phyloP scores from a whole-genome alignment of 345 rosid species.

The Cochlearia excelsa region DNA sequence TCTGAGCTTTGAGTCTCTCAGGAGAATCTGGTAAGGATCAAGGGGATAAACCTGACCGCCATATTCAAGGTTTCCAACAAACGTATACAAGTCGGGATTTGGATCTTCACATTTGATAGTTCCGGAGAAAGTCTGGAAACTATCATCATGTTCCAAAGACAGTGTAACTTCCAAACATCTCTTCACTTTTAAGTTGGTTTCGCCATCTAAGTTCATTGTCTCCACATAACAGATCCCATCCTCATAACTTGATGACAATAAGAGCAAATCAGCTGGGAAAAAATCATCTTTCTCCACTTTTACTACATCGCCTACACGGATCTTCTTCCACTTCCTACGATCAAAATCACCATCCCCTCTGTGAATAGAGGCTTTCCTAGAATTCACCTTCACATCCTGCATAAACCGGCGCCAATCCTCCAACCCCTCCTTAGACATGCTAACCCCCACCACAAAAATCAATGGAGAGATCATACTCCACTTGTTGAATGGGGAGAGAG shows the following conservation, averaged over 20 bases:
- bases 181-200: conserved; percentile 66
- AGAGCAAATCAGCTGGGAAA: conserved; percentile 66
- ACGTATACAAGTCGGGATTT: conserved; percentile 66
- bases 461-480: conserved; percentile 54
- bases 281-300: conserved; percentile 59
- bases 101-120: conserved; percentile 65
- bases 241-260: conserved; percentile 68
- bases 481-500: conserved; percentile 45
- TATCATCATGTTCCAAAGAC: conserved; percentile 45
- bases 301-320: conserved; percentile 63
- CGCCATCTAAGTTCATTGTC: conserved; percentile 82
- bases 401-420: conserved; percentile 68
- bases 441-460: conserved; percentile 60
- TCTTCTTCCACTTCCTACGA: conserved; percentile 49
- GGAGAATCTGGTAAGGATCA: conserved; percentile 53
- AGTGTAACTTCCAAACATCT: conserved; percentile 58
- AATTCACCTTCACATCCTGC: conserved; percentile 50
- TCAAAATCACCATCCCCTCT: conserved; percentile 48
- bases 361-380: conserved; percentile 43
- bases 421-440: conserved; percentile 64
- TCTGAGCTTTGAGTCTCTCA: conserved; percentile 74
- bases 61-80: conserved; percentile 62
- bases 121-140: conserved; percentile 42
- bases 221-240: conserved; percentile 83
- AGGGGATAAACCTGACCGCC: conserved; percentile 46